Percentiles rank a stretch among this genome's conserved stretches.
Conservation (phyloP, 805 yeast genomes). For the Kazachstania viticola region DNA sequence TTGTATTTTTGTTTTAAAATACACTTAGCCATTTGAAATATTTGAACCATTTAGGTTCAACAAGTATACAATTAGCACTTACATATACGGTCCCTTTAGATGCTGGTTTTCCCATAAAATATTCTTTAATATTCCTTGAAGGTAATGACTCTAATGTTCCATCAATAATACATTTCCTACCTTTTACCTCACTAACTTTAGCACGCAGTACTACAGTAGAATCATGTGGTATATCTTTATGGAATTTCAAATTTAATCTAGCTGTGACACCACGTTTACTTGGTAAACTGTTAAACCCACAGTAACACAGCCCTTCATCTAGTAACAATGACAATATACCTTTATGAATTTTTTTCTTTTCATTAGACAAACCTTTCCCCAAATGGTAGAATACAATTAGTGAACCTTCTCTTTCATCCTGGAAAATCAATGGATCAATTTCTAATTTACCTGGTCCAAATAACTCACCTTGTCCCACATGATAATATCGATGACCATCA, state of each 20-base stretch:
- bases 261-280: constrained; percentile 86
- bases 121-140: constrained; percentile 1
- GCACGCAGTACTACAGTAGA: constrained; percentile 59
- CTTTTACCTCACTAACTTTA: constrained; percentile 50
- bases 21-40: constrained; percentile 46
- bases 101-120: constrained; percentile 1
- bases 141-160: constrained; percentile 46
- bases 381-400: constrained; percentile 58
- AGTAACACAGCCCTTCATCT: constrained; percentile 76
- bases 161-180: constrained; percentile 70
- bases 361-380: constrained; percentile 54
- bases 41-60: constrained; percentile 84
- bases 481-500: constrained; percentile 44
- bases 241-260: constrained; percentile 49
- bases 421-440: constrained; percentile 63
- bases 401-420: constrained; percentile 39
- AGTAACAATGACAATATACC: constrained; percentile 69
- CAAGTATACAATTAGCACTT: constrained; percentile 55
- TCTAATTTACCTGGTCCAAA: constrained; percentile 58
- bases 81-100: constrained; percentile 32
- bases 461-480: constrained; percentile 62
- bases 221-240: constrained; percentile 37
- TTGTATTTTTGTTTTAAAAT: too few relatives aligned
- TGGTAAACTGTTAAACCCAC: constrained; percentile 79
- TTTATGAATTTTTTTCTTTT: constrained; percentile 65